Percentiles rank a stretch among this genome's conserved stretches.
Conservation (phyloP, 1,139 yeast species). For the Yamadazyma buinensis region DNA sequence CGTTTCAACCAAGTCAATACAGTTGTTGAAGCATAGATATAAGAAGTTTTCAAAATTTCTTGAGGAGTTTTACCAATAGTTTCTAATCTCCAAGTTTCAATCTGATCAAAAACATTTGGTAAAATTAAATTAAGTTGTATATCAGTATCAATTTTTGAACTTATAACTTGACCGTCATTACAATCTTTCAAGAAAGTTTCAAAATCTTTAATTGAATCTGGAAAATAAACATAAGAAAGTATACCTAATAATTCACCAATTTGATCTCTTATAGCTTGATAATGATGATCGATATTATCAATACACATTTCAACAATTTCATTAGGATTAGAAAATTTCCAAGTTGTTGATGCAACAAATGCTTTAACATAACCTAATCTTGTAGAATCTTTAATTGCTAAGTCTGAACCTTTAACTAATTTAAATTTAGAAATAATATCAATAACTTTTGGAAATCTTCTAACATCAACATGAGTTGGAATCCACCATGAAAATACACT, state of each 20-base stretch:
- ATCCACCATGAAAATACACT: slow-evolving; percentile 71
- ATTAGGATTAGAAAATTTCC: slow-evolving; percentile 55
- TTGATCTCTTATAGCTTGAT: slow-evolving; percentile 70
- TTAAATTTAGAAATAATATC: slow-evolving; percentile 44
- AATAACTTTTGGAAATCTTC: slow-evolving; percentile 60
- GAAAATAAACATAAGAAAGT: slow-evolving; percentile 50
- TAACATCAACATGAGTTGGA: slow-evolving; percentile 59
- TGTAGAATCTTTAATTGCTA: slow-evolving; percentile 68
- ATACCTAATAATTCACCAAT: slow-evolving; percentile 64
- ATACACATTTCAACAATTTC: slow-evolving; percentile 46
- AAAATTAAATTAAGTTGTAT: slow-evolving; percentile 10
- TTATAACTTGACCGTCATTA: slow-evolving; percentile 13
- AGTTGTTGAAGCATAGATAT: slow-evolving; percentile 47
- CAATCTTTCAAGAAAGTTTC: slow-evolving; percentile 41
- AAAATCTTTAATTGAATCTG: slow-evolving; percentile 45
- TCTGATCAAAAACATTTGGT: slow-evolving; percentile 36
- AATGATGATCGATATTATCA: slow-evolving; percentile 55
- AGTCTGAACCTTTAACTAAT: slow-evolving; percentile 51
- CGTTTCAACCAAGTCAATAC: slow-evolving; percentile 41
- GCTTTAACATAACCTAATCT: slow-evolving; percentile 57
- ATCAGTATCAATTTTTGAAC: neutral
- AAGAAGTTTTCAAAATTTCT: slow-evolving; percentile 43
- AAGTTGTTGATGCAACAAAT: slow-evolving; percentile 51
- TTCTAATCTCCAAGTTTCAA: slow-evolving; percentile 42
- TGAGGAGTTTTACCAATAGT: slow-evolving; percentile 37